phyloP scores from a whole-genome alignment of 345 rosid species.

The Rhodomyrtus tomentosa region DNA sequence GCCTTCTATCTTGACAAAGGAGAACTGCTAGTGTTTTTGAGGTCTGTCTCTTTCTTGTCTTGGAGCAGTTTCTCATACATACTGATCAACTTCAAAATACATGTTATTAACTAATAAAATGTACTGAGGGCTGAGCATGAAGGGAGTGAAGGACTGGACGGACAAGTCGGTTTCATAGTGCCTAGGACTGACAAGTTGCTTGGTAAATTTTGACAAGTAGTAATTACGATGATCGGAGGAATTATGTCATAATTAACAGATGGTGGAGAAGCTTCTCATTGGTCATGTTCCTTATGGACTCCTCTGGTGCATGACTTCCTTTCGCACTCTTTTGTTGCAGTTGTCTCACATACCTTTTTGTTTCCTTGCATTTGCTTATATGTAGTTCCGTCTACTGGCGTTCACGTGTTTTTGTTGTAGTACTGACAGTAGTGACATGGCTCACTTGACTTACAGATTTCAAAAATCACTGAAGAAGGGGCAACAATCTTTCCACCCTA shows the following conservation, averaged over 20 bases:
- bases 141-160: neutral
- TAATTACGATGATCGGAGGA: neutral
- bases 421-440: neutral
- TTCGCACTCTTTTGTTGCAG: neutral
- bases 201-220: neutral
- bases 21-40: neutral
- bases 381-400: neutral
- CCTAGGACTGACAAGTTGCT: neutral
- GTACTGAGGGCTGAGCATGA: neutral
- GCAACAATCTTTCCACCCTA: conserved; percentile 80
- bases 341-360: neutral
- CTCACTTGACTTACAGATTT: conserved; percentile 38
- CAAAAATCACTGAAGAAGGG: conserved; percentile 88
- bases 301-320: neutral
- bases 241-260: neutral
- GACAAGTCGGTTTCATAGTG: neutral
- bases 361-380: neutral
- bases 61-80: neutral
- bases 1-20: neutral
- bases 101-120: neutral
- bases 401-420: neutral
- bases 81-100: neutral
- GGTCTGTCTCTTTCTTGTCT: neutral
- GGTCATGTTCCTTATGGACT: neutral
- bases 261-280: neutral